phyloP scores from a whole-genome alignment of 768 basidiomycete species.

The Amylocystis lapponica region DNA sequence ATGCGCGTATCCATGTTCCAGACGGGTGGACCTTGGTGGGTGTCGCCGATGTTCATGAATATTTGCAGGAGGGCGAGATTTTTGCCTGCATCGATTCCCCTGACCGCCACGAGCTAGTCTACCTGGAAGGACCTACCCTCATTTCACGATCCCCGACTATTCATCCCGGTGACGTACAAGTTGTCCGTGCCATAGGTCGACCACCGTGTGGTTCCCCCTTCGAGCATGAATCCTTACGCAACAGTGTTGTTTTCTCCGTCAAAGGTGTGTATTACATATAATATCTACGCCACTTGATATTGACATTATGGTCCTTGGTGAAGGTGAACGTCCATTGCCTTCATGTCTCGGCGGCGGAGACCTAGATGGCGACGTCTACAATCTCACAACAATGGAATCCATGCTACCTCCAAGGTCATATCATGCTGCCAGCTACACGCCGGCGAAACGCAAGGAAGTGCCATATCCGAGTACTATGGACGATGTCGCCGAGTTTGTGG shows the following conservation, averaged over 20 bases:
- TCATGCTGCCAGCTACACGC: conserved; percentile 42
- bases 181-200: conserved; percentile 54
- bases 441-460: conserved; percentile 41
- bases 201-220: conserved; percentile 52
- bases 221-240: conserved; percentile 43
- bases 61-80: conserved; percentile 47
- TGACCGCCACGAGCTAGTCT: conserved; percentile 31
- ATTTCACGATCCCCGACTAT: conserved; percentile 64
- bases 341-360: conserved; percentile 66
- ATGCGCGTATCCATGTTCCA: conserved; percentile 61
- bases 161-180: conserved; percentile 62
- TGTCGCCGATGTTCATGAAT: conserved; percentile 58
- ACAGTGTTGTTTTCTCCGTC: conserved; percentile 62
- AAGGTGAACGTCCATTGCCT: conserved; percentile 55
- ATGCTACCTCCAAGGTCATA: conserved; percentile 22
- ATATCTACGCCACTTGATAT: background rate
- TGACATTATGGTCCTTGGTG: no score
- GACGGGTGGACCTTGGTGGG: conserved; percentile 65
- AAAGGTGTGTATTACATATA: conserved; percentile 42
- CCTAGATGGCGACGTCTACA: conserved; percentile 41
- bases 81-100: conserved; percentile 52
- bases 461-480: conserved; percentile 47
- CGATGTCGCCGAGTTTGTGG: conserved; percentile 65
- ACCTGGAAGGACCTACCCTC: conserved; percentile 48
- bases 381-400: conserved; percentile 16